A percentile compares a stretch with the other conserved stretches of the same genome.
These are phyloP conservation scores for Micractinium sp. DNA, from an alignment of 139 green algal genomes.

Conservation along the genomic window DNA sequence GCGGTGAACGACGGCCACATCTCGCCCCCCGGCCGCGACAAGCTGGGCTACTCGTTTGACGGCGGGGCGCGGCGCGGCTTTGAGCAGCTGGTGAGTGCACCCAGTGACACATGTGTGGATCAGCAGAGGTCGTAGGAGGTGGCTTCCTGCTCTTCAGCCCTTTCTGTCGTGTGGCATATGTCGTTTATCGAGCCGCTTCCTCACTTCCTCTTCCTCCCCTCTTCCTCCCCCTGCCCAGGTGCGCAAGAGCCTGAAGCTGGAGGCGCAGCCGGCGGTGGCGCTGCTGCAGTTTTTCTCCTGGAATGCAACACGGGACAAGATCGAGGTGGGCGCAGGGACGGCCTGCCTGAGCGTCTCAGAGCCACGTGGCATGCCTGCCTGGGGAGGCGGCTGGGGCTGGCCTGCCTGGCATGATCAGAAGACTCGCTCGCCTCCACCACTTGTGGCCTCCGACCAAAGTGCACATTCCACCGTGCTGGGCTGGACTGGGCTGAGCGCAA, in stretches of 20 bases:
- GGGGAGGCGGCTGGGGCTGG: no score
- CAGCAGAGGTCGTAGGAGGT: neutral
- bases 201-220: no score
- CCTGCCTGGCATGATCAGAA: no score
- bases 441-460: neutral
- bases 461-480: no score
- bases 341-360: no score
- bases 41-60: slow-evolving; percentile 19
- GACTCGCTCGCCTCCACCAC: neutral
- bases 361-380: no score
- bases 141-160: neutral
- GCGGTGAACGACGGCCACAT: slow-evolving; percentile 30
- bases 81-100: slow-evolving; percentile 24
- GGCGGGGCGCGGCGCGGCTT: neutral
- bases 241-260: slow-evolving; percentile 27
- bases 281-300: slow-evolving; percentile 35
- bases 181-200: no score
- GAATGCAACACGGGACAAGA: slow-evolving; percentile 29
- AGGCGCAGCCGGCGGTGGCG: slow-evolving; percentile 9
- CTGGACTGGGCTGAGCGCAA: no score
- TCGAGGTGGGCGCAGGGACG: neutral
- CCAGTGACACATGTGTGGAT: neutral
- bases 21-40: slow-evolving; percentile 10
- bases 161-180: neutral
- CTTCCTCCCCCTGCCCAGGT: neutral